Base-by-base conservation (phyloP, 345 rosid species). In the Salix suchowensis region DNA sequence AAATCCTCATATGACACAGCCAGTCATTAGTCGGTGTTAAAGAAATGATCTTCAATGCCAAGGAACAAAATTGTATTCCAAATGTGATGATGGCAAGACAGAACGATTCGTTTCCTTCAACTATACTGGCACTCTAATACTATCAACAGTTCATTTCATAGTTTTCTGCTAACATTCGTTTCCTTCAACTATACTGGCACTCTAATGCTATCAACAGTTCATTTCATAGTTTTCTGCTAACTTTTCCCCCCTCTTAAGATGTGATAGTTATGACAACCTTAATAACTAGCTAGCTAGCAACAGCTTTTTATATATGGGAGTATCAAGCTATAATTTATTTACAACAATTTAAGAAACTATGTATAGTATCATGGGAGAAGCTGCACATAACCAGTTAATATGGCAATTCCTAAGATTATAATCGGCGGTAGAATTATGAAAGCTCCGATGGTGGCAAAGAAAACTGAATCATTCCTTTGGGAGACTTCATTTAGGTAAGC, bases 361-460 rank as follows among this genome's bases (percentile, higher is more conserved):
- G 28, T 61, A 40, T 12, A 42, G 18, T 48, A 50, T 87, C 84
- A 94, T 3, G 97, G 98, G 68, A 92, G 92, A 79, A 95, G 97
- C 87, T 95, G 97, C 40, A 95, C 96, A 86, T 95, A 90, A 74
- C 97, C 98, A 34, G 92, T 93, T 68, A 83, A 7, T 21, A 93
- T 85, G 70, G 97, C 97, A 76, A 91, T 82, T 24, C 87, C 97
- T 54, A 95, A 81, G 65, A 95, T 93, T 1, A 91, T 9, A 28
- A 93, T 7, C 71, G 98, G 98, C 0, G 98, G 98, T 70, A 93
- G 92, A 68, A 95, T 52, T 2, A 93, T 89, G 79, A 95, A 93
- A 28, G 94, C 97, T 16, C 94, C 98, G 12, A 95, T 84, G 8
- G 97, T 91, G 67, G 98, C 92, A 48, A 93, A 93, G 91, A 95